These are phyloP conservation scores for Solanum hybrid DNA, from an alignment of 305 asterid species.

Conservation along the genomic window DNA sequence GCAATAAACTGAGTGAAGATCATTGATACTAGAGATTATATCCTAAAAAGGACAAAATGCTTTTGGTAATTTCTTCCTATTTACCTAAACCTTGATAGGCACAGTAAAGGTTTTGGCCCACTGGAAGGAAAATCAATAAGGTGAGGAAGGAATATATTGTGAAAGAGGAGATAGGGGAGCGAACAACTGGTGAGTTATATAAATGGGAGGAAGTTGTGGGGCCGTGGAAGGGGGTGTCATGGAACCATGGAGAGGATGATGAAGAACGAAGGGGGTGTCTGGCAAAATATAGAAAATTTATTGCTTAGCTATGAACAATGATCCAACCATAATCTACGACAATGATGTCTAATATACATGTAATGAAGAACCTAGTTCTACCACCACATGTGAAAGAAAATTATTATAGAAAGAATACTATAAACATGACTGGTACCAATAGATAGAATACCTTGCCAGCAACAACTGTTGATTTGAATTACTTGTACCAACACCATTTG, in stretches of 20 bases:
- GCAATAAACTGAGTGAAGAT: neutral
- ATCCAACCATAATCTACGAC: neutral
- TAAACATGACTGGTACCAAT: neutral
- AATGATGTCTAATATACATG: neutral
- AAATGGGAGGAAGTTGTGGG: neutral
- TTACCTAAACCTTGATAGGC: neutral
- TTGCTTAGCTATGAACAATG: neutral
- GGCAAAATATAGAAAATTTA: too few species aligned
- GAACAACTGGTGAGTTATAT: neutral
- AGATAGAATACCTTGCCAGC: neutral
- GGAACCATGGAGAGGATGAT: neutral
- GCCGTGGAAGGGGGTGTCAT: neutral
- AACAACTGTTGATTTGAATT: too few species aligned
- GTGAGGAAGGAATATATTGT: neutral
- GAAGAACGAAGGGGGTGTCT: neutral
- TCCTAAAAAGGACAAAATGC: neutral
- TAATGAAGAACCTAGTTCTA: neutral
- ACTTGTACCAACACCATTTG: neutral
- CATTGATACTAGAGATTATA: neutral
- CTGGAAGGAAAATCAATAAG: neutral
- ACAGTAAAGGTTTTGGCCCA: neutral
- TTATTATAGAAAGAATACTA: neutral
- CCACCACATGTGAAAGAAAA: neutral
- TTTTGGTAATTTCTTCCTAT: neutral
- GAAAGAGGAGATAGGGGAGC: neutral